phyloP scores from a whole-genome alignment of 176 grass and related monocot genomes.

The Eragrostis curvula region DNA sequence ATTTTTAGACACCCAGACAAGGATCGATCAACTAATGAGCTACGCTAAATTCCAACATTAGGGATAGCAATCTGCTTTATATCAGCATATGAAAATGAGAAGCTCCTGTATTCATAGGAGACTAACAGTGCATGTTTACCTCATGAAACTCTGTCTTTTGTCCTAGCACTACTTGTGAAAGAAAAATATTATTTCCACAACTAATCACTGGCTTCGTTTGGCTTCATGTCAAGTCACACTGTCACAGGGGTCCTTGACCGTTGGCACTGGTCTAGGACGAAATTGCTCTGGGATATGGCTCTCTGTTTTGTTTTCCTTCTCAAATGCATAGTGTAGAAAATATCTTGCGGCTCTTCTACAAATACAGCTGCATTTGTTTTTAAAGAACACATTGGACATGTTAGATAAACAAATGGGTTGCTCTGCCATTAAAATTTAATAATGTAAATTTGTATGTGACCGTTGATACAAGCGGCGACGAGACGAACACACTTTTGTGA shows the following conservation, averaged over 20 bases:
- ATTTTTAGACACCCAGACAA: conserved; percentile 18
- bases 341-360: too few relatives aligned
- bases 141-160: background rate
- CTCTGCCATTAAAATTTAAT: too few relatives aligned
- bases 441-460: too few relatives aligned
- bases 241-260: background rate
- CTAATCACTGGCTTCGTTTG: background rate
- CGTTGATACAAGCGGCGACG: too few relatives aligned
- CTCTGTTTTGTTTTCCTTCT: too few relatives aligned
- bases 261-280: background rate
- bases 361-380: too few relatives aligned
- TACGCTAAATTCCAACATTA: background rate
- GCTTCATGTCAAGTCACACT: background rate
- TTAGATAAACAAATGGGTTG: too few relatives aligned
- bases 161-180: background rate
- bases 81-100: background rate
- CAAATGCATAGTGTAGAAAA: too few relatives aligned
- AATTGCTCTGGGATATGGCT: background rate
- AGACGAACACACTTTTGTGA: too few relatives aligned
- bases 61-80: background rate
- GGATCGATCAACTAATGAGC: background rate
- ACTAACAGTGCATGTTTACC: conserved; percentile 7
- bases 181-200: background rate
- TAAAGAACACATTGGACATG: too few relatives aligned
- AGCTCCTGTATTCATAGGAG: conserved; percentile 8